These are phyloP conservation scores for Microbotryum scabiosae DNA, from an alignment of 1,284 basidiomycete species.

Conservation along the genomic window DNA sequence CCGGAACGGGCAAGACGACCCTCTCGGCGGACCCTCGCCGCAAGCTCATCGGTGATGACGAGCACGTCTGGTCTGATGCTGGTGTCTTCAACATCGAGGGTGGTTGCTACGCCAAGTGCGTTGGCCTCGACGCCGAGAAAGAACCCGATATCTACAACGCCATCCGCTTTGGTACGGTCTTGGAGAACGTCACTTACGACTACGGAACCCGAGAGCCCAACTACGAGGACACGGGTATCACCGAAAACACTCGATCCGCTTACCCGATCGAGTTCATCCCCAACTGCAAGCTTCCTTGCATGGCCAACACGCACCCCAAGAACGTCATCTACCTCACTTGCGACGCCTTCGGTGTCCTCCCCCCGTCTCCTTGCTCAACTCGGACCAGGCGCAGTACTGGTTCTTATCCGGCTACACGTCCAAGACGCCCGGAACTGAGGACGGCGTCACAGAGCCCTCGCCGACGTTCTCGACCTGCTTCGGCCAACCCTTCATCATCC, in stretches of 20 bases:
- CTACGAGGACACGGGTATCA: constrained; percentile 94
- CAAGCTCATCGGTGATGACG: constrained; percentile 88
- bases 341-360: constrained; percentile 98
- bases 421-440: constrained; percentile 90
- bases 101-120: constrained; percentile 95
- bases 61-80: constrained; percentile 94
- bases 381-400: constrained; percentile 87
- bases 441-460: constrained; percentile 94
- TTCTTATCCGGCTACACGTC: constrained; percentile 69
- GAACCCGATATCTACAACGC: constrained; percentile 97
- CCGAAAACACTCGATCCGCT: constrained; percentile 97
- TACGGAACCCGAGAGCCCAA: constrained; percentile 76
- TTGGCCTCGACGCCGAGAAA: constrained; percentile 90
- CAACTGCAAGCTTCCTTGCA: constrained; percentile 87
- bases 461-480: constrained; percentile 95
- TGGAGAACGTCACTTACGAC: constrained; percentile 99
- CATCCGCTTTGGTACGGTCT: constrained; percentile 80
- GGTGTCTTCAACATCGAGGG: constrained; percentile 99
- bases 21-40: constrained; percentile 87
- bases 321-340: constrained; percentile 54
- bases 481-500: constrained; percentile 96
- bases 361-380: constrained; percentile 83
- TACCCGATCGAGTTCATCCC: constrained; percentile 96
- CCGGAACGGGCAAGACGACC: constrained; percentile 97
- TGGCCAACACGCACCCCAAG: constrained; percentile 67